A percentile compares a stretch with the other conserved stretches of the same genome.
phyloP scores from a whole-genome alignment of 352 stramenopile genomes.

The Pythium aristosporum region DNA sequence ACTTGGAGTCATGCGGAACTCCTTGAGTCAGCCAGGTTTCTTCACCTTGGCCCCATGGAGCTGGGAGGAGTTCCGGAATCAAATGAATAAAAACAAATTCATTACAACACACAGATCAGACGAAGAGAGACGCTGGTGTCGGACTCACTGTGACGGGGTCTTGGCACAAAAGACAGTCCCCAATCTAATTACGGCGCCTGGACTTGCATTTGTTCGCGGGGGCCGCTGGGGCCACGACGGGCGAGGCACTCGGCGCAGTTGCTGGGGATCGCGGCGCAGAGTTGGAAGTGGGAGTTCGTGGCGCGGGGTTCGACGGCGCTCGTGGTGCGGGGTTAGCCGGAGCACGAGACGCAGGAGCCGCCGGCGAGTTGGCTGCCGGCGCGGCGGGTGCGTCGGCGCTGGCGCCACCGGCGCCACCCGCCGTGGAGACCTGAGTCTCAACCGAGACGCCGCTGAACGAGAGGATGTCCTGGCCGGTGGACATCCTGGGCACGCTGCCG shows the following conservation, averaged over 20 bases:
- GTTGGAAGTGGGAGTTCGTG: background rate
- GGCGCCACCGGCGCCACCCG: constrained; percentile 20
- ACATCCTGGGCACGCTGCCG: constrained; percentile 55
- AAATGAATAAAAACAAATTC: no score
- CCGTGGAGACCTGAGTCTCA: constrained; percentile 39
- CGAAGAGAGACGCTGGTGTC: background rate
- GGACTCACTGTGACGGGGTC: no score
- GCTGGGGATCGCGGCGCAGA: background rate
- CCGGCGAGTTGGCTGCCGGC: background rate
- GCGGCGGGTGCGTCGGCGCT: background rate
- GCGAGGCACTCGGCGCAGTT: background rate
- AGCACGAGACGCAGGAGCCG: background rate
- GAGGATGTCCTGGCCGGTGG: constrained; percentile 47
- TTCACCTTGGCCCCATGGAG: no score
- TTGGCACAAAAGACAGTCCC: no score
- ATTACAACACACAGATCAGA: no score
- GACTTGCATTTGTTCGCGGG: constrained; percentile 12
- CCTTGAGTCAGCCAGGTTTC: no score
- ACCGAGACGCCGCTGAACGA: constrained; percentile 69
- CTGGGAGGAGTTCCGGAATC: no score
- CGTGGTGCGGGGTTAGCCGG: background rate
- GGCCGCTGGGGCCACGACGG: background rate
- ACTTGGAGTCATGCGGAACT: no score
- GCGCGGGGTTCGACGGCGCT: background rate
- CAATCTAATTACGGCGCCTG: constrained; percentile 11